A percentile compares a stretch with the other conserved stretches of the same genome.
These are phyloP conservation scores for Boletus smithii DNA, from an alignment of 1,284 basidiomycete species.

Conservation along the genomic window DNA sequence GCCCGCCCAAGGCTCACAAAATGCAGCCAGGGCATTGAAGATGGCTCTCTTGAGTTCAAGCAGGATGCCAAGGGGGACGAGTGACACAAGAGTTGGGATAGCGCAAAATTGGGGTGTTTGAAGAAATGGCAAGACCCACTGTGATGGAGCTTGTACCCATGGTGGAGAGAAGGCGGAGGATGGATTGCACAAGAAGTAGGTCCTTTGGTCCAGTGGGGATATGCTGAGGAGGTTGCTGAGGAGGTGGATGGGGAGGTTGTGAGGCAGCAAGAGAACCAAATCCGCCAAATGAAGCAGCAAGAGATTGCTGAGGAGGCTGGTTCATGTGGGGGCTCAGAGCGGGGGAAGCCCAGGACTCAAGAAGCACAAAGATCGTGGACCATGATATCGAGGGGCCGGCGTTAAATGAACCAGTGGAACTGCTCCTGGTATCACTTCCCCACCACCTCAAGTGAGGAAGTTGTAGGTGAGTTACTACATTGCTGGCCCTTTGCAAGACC, in stretches of 20 bases:
- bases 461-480: constrained; percentile 85
- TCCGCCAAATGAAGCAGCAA: constrained; percentile 28
- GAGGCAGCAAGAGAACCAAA: constrained; percentile 28
- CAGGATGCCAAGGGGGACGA: constrained; percentile 78
- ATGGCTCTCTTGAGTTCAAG: constrained; percentile 91
- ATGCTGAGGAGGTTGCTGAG: constrained; percentile 39
- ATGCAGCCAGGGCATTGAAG: constrained; percentile 81
- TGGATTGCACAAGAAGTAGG: constrained; percentile 74
- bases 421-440: constrained; percentile 61
- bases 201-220: constrained; percentile 69
- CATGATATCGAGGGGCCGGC: constrained; percentile 42
- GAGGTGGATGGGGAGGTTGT: constrained; percentile 15
- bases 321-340: constrained; percentile 25
- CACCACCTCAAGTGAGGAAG: constrained; percentile 69
- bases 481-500: constrained; percentile 83
- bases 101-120: constrained; percentile 78
- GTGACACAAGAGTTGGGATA: constrained; percentile 73
- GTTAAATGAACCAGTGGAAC: constrained; percentile 30
- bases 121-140: constrained; percentile 76
- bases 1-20: constrained; percentile 76
- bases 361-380: constrained; percentile 50
- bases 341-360: constrained; percentile 50
- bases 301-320: constrained; percentile 28
- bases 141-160: constrained; percentile 78
- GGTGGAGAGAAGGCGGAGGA: constrained; percentile 77